Conservation (phyloP, 1,284 basidiomycete species). For the Lentinula novae-zelandiae region DNA sequence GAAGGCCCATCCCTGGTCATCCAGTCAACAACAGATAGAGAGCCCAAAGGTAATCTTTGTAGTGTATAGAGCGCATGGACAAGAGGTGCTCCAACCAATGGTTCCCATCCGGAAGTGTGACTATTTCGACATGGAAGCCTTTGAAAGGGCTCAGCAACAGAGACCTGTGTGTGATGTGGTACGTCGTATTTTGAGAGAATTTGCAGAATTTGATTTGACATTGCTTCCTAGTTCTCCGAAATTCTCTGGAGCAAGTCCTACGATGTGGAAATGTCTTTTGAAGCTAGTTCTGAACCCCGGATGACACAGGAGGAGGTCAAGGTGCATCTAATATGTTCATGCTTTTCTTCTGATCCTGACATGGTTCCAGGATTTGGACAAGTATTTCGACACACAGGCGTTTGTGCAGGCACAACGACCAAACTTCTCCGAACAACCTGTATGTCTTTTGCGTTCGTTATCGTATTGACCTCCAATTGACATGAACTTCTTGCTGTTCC, state of each 20-base stretch:
- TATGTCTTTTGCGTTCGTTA: not conserved
- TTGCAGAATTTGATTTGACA: not conserved
- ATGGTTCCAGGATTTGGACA: not conserved
- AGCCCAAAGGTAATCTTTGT: not conserved
- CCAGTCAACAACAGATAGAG: not conserved
- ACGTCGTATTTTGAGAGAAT: not conserved
- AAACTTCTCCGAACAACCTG: not conserved
- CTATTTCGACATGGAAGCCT: not conserved
- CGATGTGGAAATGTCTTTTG: not conserved
- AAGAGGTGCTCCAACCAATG: not conserved
- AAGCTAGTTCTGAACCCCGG: not conserved
- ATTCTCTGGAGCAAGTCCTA: not conserved
- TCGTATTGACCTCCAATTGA: not conserved
- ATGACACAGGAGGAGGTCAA: not conserved
- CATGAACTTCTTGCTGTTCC: not conserved
- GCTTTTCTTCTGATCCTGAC: not conserved
- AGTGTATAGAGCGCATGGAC: not conserved
- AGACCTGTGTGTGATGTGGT: not conserved
- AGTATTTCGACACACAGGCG: not conserved
- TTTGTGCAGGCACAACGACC: not conserved
- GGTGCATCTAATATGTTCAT: not conserved
- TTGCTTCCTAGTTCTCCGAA: not conserved
- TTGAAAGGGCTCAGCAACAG: not conserved
- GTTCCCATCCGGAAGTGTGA: not conserved
- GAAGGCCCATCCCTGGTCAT: not conserved